Evolutionary conservation across 106 monocot genomes (phyloP).

Genomic region (Dendrobium nobile): DNA sequence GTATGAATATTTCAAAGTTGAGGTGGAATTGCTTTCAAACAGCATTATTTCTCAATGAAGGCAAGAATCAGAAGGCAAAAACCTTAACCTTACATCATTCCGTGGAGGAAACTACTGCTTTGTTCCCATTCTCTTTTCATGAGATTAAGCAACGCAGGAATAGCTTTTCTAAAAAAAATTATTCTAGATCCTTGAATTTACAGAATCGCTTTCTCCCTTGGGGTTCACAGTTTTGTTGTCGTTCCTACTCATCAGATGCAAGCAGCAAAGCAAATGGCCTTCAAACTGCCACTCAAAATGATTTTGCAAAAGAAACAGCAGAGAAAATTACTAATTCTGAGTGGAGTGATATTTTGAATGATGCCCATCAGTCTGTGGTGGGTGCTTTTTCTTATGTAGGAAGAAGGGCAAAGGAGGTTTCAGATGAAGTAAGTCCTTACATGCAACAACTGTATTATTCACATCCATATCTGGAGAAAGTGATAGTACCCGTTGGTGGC

Average conservation of each 20-base stretch:
- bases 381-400: conserved; percentile 32
- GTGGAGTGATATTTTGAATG: conserved; percentile 43
- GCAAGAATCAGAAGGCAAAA: conserved; percentile 10
- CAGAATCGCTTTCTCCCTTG: conserved; percentile 13
- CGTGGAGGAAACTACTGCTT: conserved; percentile 3
- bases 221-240: conserved; percentile 4
- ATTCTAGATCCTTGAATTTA: conserved; percentile 8
- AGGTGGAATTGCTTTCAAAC: conserved; percentile 6
- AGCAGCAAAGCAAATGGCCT: conserved; percentile 23
- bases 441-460: conserved; percentile 68
- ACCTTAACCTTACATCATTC: neutral
- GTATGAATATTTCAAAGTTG: conserved; percentile 12
- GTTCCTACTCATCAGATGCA: conserved; percentile 45
- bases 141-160: neutral
- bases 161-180: conserved; percentile 8
- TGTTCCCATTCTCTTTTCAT: conserved; percentile 13
- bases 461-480: conserved; percentile 65
- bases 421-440: conserved; percentile 38
- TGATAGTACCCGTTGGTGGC: conserved; percentile 61
- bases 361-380: conserved; percentile 24
- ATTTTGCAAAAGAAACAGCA: conserved; percentile 20
- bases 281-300: conserved; percentile 16
- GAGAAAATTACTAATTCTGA: conserved; percentile 27
- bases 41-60: conserved; percentile 5
- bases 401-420: conserved; percentile 51